Conservation (phyloP, 2,329 filamentous ascomycete genomes). For the Trichophyton benhamiae region DNA sequence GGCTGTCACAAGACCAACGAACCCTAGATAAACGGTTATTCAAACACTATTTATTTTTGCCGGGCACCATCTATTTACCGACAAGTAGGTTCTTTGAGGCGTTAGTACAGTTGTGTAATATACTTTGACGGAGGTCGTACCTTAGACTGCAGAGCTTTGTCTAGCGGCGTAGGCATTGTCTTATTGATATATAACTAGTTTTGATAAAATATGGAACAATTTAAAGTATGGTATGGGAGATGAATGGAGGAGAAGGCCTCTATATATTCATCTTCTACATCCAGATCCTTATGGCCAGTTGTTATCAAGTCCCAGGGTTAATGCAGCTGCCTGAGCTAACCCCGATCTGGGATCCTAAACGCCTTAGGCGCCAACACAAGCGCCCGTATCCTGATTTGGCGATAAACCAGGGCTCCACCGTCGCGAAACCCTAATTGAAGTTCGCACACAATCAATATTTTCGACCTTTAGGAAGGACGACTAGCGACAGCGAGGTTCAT, state of each 20-base stretch:
- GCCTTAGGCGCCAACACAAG: background rate
- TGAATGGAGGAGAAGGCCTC: background rate
- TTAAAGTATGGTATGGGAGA: background rate
- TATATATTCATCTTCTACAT: background rate
- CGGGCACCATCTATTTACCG: slow-evolving; percentile 36
- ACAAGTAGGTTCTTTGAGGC: slow-evolving; percentile 52
- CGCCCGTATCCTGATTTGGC: slow-evolving; percentile 1
- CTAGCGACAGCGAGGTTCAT: slow-evolving; percentile 15
- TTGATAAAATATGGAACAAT: background rate
- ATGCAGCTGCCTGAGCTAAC: background rate
- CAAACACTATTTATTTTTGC: background rate
- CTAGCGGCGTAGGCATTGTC: slow-evolving; percentile 57
- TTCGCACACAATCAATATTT: slow-evolving; percentile 13
- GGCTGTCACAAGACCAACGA: slow-evolving; percentile 68
- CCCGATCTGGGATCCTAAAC: background rate
- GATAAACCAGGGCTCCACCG: slow-evolving; percentile 12
- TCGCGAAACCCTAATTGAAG: slow-evolving; percentile 18
- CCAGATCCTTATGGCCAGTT: background rate
- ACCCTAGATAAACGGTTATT: slow-evolving; percentile 41
- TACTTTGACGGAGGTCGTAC: slow-evolving; percentile 29
- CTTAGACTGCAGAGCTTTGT: slow-evolving; percentile 58
- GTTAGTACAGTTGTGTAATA: slow-evolving; percentile 12
- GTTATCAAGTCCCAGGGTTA: slow-evolving; percentile 6
- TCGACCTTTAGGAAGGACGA: slow-evolving; percentile 2
- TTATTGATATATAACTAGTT: background rate